A percentile compares a stretch with the other conserved stretches of the same genome.
These are phyloP conservation scores for Trichoderma sp. DNA, from an alignment of 2,329 filamentous ascomycete genomes.

Conservation along the genomic window DNA sequence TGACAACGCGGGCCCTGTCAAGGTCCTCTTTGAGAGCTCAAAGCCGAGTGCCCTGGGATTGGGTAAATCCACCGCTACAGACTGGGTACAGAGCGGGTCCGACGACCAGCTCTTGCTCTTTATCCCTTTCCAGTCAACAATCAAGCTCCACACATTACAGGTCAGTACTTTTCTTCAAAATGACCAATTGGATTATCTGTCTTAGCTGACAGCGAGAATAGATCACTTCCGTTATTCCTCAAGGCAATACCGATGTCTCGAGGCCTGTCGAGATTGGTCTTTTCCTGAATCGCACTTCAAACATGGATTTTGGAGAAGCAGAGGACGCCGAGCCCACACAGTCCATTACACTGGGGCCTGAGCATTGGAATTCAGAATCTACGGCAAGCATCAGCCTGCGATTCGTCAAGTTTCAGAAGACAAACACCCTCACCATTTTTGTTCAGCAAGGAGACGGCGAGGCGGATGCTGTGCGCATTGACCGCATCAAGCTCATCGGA, in stretches of 20 bases:
- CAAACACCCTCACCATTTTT: conserved; percentile 83
- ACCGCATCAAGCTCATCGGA: conserved; percentile 78
- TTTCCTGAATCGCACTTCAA: conserved; percentile 85
- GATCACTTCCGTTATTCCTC: conserved; percentile 77
- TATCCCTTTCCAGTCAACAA: conserved; percentile 80
- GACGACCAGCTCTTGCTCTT: conserved; percentile 96
- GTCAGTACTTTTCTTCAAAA: conserved; percentile 37
- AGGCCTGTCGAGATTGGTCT: conserved; percentile 81
- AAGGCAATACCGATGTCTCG: conserved; percentile 73
- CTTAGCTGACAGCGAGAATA: conserved; percentile 46
- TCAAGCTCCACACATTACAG: conserved; percentile 86
- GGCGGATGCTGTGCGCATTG: conserved; percentile 81
- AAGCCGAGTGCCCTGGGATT: conserved; percentile 67
- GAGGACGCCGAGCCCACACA: conserved; percentile 84
- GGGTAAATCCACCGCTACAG: conserved; percentile 57
- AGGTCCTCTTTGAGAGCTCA: conserved; percentile 68
- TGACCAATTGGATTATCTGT: too few relatives aligned
- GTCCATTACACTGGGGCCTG: conserved; percentile 68
- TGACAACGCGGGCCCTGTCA: conserved; percentile 70
- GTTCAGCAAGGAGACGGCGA: conserved; percentile 83
- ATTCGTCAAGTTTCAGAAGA: conserved; percentile 97
- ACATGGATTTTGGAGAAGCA: conserved; percentile 92
- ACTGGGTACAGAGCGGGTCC: conserved; percentile 95
- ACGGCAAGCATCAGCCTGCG: conserved; percentile 74
- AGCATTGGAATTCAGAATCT: conserved; percentile 80